phyloP scores from a whole-genome alignment of 257 asterid genomes.

The Oldenlandia corymbosa region DNA sequence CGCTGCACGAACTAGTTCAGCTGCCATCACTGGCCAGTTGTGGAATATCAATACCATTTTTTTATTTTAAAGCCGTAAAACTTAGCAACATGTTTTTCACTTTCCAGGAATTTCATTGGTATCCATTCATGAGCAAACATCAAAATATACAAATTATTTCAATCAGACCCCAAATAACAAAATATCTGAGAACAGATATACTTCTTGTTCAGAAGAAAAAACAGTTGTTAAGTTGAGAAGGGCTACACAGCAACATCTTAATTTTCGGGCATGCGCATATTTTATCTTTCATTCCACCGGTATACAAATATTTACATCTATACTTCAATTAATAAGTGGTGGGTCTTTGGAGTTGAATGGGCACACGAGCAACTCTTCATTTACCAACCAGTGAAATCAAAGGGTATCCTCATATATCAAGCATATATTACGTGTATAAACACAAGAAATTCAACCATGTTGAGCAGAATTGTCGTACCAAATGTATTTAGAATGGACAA shows the following conservation, averaged over 20 bases:
- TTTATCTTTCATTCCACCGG: too few relatives aligned
- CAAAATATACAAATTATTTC: neutral
- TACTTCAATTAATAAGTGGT: too few relatives aligned
- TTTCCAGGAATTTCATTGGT: neutral
- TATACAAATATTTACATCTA: too few relatives aligned
- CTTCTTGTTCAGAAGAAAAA: too few relatives aligned
- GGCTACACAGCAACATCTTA: too few relatives aligned
- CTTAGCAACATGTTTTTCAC: neutral
- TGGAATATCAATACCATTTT: neutral
- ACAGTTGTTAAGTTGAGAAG: too few relatives aligned
- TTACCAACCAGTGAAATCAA: neutral
- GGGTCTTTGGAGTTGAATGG: neutral
- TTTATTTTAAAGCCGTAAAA: neutral
- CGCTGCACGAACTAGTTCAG: constrained; percentile 83
- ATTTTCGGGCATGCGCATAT: too few relatives aligned
- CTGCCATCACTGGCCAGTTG: constrained; percentile 82
- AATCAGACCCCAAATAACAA: neutral
- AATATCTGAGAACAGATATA: too few relatives aligned
- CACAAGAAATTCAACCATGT: too few relatives aligned
- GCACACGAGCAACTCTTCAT: neutral
- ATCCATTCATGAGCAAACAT: neutral
- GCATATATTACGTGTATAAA: too few relatives aligned
- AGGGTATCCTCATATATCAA: neutral
- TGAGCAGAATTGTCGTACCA: neutral
- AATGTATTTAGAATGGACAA: too few relatives aligned